Evolutionary conservation across 1,284 basidiomycete species (phyloP), one percentile per base, ranked within the genome.

Genomic region (Boletus mariae): DNA sequence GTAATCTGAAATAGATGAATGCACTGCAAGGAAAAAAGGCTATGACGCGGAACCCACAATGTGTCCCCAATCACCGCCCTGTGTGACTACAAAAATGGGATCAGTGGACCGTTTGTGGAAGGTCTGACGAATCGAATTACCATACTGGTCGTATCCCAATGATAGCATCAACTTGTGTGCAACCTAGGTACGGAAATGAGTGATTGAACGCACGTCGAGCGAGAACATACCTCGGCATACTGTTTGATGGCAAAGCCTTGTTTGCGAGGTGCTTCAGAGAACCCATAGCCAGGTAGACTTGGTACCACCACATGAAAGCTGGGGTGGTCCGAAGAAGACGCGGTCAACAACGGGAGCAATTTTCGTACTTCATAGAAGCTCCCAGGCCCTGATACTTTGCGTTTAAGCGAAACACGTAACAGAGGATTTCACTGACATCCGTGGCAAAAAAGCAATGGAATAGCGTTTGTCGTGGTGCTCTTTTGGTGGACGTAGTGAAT

Each of bases 271-370:
- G 63, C 77, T 38, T 80, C 74, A 0, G 80, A 82, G 61, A 81
- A 82, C 0, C 80, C 80, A 61, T 65, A 84, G 0, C 78, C 78
- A 5, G 83, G 82, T n/a, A 83, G 58, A 59, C 79, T 78, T 4
- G 76, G 57, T 0, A 77, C 76, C 0, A 84, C 79, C 20, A 84
- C 79, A 57, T 85, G 80, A 59, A 85, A 85, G 51, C 74, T 78
- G 1, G 82, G 81, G 42, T 77, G 69, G 4, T 77, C 72, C 5
- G 71, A 45, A 0, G 73, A 72, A 0, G 70, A 64, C 2, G 69
- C 61, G 0, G 71, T 71, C 51, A 85, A 66, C 1, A 82, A 58
- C 0, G 83, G 80, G 0, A 84, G 64, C 0, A 84, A 64, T 65
- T 81, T 85, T 47, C 69, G 67, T 15, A 75, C 75, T 68, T 85